Percentiles rank a stretch among this genome's conserved stretches.
phyloP scores from a whole-genome alignment of 768 basidiomycete genomes.

The Leucocoprinus leucothites region DNA sequence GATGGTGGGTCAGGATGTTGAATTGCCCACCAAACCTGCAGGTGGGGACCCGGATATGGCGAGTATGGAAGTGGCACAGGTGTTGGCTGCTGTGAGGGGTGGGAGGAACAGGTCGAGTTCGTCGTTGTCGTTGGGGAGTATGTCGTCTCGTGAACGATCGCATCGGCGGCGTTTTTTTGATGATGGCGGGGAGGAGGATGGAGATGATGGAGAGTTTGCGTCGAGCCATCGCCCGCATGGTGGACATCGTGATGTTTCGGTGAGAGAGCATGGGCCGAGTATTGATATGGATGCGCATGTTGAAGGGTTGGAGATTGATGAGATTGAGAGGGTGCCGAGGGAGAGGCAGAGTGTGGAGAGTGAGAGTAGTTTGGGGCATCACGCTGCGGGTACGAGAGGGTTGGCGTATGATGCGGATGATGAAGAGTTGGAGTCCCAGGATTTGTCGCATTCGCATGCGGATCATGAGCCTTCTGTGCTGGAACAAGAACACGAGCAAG shows the following conservation, averaged over 20 bases:
- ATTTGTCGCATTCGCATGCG: background rate
- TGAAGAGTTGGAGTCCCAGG: conserved; percentile 4
- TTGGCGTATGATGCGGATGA: conserved; percentile 15
- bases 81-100: conserved; percentile 50
- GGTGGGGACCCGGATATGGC: conserved; percentile 65
- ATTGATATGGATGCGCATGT: conserved; percentile 43
- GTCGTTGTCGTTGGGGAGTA: conserved; percentile 21
- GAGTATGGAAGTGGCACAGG: conserved; percentile 70
- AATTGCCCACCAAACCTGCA: too few relatives aligned
- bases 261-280: too few relatives aligned
- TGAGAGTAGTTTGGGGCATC: conserved; percentile 22
- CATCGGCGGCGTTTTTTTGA: too few relatives aligned
- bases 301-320: conserved; percentile 43
- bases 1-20: too few relatives aligned
- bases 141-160: too few relatives aligned
- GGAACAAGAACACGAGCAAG: background rate
- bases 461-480: conserved; percentile 4
- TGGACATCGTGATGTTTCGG: conserved; percentile 20
- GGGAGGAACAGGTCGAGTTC: conserved; percentile 29
- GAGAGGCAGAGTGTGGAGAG: conserved; percentile 25
- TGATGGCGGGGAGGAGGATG: conserved; percentile 28
- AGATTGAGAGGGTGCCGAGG: conserved; percentile 27
- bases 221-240: conserved; percentile 21
- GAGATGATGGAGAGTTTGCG: conserved; percentile 31
- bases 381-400: too few relatives aligned